Evolutionary conservation across 2,329 filamentous ascomycete species (phyloP).

Genomic region (Xylariaceae sp.): DNA sequence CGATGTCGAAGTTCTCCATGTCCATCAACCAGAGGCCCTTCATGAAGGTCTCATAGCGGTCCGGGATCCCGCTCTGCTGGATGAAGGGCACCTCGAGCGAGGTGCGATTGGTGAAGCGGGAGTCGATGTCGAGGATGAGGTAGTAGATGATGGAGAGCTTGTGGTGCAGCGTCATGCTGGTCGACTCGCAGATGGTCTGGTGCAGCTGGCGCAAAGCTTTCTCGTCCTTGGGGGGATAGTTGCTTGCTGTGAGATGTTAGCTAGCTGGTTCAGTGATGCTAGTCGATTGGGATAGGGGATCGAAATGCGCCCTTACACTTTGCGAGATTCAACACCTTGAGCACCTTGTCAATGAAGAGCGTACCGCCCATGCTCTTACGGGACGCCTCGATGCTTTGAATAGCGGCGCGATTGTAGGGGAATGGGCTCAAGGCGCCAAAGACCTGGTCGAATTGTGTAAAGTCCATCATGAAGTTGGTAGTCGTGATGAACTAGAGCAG

Average conservation of each 20-base stretch:
- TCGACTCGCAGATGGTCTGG: slow-evolving; percentile 58
- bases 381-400: slow-evolving; percentile 59
- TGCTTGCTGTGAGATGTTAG: slow-evolving; percentile 42
- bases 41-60: slow-evolving; percentile 74
- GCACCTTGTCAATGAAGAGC: slow-evolving; percentile 74
- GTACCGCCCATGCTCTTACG: slow-evolving; percentile 63
- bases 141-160: slow-evolving; percentile 83
- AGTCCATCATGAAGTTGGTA: slow-evolving; percentile 50
- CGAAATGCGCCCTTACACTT: slow-evolving; percentile 48
- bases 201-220: slow-evolving; percentile 64
- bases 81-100: slow-evolving; percentile 50
- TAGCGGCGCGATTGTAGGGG: slow-evolving; percentile 55
- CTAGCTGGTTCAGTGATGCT: neutral
- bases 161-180: slow-evolving; percentile 62
- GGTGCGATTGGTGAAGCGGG: slow-evolving; percentile 35
- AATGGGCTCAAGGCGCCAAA: slow-evolving; percentile 58
- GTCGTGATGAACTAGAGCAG: neutral
- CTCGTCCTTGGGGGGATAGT: slow-evolving; percentile 70
- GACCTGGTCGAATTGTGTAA: slow-evolving; percentile 61
- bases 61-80: slow-evolving; percentile 58
- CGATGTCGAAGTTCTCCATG: slow-evolving; percentile 60
- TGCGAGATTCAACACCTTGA: slow-evolving; percentile 63
- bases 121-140: slow-evolving; percentile 68
- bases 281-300: neutral
- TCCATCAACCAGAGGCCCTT: slow-evolving; percentile 80